Conservation (phyloP, 2,329 filamentous ascomycete genomes). For the Colletotrichum sp. region DNA sequence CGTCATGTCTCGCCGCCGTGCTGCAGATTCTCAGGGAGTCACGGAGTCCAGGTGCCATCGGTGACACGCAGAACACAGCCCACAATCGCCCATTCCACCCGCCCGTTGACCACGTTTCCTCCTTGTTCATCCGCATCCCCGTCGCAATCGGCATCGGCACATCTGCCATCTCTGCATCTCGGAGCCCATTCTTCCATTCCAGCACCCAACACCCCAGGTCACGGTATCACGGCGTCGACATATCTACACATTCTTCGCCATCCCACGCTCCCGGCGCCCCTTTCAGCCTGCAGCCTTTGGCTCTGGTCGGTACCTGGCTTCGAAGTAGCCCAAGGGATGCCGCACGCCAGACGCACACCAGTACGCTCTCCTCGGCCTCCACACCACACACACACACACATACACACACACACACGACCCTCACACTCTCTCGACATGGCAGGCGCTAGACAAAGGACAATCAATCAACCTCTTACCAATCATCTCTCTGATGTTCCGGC, state of each 20-base stretch:
- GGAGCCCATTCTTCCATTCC: not conserved
- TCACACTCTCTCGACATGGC: not conserved
- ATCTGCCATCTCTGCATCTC: not conserved
- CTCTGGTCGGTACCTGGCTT: not conserved
- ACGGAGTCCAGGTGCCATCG: not conserved
- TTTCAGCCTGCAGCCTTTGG: not conserved
- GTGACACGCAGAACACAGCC: not conserved
- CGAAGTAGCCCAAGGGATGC: not conserved
- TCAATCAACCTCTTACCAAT: not conserved
- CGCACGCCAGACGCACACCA: not conserved
- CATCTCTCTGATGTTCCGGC: not conserved
- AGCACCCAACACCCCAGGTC: not conserved
- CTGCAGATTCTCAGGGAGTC: not conserved
- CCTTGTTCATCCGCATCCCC: not conserved
- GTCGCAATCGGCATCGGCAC: not conserved
- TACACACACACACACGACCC: not conserved
- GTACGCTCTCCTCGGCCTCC: not conserved
- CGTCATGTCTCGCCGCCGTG: not conserved
- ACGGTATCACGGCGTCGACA: not conserved
- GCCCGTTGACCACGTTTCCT: constrained; percentile 10
- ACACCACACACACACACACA: not conserved
- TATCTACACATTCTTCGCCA: not conserved
- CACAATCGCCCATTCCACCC: not conserved
- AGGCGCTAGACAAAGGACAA: not conserved
- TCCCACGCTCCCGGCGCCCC: not conserved